These are phyloP conservation scores for Sparassis latifolia DNA, from an alignment of 1,284 basidiomycete species.

Conservation along the genomic window DNA sequence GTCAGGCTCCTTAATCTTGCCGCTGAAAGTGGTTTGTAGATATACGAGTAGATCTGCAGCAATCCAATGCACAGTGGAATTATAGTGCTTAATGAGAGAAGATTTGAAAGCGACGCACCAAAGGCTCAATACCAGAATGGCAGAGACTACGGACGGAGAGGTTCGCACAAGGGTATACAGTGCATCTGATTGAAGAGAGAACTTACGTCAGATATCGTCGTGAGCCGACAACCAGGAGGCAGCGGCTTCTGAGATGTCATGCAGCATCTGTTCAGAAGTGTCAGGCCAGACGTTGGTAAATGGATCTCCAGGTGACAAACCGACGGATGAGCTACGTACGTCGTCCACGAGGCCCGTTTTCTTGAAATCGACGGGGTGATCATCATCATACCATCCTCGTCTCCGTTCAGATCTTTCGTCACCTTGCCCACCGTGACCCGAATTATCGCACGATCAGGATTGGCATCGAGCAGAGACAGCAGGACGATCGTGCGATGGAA, in stretches of 20 bases:
- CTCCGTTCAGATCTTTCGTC: constrained; percentile 68
- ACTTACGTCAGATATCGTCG: constrained; percentile 80
- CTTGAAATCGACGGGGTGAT: constrained; percentile 80
- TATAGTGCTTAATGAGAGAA: not conserved
- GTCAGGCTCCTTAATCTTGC: constrained; percentile 91
- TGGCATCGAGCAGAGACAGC: constrained; percentile 1
- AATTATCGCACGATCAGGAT: constrained; percentile 40
- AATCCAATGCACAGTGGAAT: not conserved
- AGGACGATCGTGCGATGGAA: constrained; percentile 70
- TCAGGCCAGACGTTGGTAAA: too few species aligned
- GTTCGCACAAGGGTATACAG: too few species aligned
- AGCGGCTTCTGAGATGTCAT: constrained; percentile 65
- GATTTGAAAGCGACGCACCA: constrained; percentile 20
- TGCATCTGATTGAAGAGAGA: too few species aligned
- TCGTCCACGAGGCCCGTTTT: constrained; percentile 80
- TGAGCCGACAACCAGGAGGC: constrained; percentile 80
- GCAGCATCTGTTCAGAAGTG: constrained; percentile 47
- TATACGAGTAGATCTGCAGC: constrained; percentile 33
- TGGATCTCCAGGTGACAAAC: too few species aligned
- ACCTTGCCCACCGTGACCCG: constrained; percentile 84
- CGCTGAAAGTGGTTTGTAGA: constrained; percentile 88
- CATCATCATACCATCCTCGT: constrained; percentile 36
- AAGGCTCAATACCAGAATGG: constrained; percentile 40
- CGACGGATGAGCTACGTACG: constrained; percentile 38
- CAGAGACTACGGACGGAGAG: constrained; percentile 36